Conservation (phyloP, 257 asterid species). For the Salvia miltiorrhiza region DNA sequence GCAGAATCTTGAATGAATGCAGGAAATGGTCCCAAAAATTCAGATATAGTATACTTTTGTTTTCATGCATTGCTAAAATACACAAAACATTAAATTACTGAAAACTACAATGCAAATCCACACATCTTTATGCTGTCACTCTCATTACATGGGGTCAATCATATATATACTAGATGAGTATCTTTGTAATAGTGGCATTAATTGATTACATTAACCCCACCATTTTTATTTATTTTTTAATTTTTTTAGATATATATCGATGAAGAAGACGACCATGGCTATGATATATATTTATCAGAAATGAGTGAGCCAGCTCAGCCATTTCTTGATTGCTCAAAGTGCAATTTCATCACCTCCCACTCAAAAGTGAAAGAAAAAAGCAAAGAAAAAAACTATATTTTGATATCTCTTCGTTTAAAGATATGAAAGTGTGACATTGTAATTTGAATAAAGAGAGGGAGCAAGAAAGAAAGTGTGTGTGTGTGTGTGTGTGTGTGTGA, state of each 20-base stretch:
- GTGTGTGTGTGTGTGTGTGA: constrained; percentile 34
- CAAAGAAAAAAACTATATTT: neutral
- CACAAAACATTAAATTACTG: constrained; percentile 22
- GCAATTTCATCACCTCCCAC: constrained; percentile 76
- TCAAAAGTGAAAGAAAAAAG: constrained; percentile 35
- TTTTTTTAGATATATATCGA: constrained; percentile 4
- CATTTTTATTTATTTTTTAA: neutral
- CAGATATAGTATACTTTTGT: constrained; percentile 26
- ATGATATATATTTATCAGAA: constrained; percentile 26
- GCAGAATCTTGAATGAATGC: constrained; percentile 30
- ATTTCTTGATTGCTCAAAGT: constrained; percentile 63
- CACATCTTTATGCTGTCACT: constrained; percentile 37
- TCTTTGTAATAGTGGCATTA: constrained; percentile 40
- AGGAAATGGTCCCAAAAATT: constrained; percentile 43
- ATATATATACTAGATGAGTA: constrained; percentile 26
- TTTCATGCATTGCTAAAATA: constrained; percentile 29
- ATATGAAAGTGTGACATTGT: constrained; percentile 28
- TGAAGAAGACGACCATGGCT: constrained; percentile 23
- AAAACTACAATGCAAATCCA: constrained; percentile 36
- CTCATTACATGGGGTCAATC: constrained; percentile 47
- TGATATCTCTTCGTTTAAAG: constrained; percentile 53
- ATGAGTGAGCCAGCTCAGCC: constrained; percentile 47
- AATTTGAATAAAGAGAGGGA: no score
- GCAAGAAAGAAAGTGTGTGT: no score
- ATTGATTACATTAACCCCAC: constrained; percentile 38